phyloP scores from a whole-genome alignment of 2,329 filamentous ascomycete genomes.

The Alternaria sp. region DNA sequence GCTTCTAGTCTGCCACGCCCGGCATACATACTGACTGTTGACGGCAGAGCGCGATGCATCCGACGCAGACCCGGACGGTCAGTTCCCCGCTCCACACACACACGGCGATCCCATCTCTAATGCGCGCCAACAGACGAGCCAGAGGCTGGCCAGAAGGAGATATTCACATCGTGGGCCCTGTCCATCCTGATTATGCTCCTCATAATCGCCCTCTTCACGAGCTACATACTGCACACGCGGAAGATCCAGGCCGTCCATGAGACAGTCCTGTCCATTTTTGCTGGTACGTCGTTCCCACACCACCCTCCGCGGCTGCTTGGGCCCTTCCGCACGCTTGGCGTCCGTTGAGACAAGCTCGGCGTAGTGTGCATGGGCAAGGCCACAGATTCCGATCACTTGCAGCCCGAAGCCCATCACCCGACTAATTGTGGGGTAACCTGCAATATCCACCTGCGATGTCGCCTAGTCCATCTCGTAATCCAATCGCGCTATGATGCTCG shows the following conservation, averaged over 20 bases:
- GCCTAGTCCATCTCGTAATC: slow-evolving; percentile 22
- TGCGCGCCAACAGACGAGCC: slow-evolving; percentile 62
- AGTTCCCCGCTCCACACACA: slow-evolving; percentile 26
- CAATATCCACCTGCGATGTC: slow-evolving; percentile 13
- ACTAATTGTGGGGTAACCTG: slow-evolving; percentile 19
- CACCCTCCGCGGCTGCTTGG: background rate
- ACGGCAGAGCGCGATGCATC: slow-evolving; percentile 51
- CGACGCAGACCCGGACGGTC: slow-evolving; percentile 57
- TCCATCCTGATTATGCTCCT: slow-evolving; percentile 96
- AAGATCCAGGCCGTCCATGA: slow-evolving; percentile 98
- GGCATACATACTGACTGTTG: slow-evolving; percentile 9
- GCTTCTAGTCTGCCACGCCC: background rate
- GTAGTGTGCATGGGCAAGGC: slow-evolving; percentile 14
- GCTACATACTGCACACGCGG: slow-evolving; percentile 94
- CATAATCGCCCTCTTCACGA: slow-evolving; percentile 93
- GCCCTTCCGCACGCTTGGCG: slow-evolving; percentile 2
- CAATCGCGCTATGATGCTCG: slow-evolving; percentile 22
- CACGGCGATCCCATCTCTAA: slow-evolving; percentile 40
- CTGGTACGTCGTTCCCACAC: slow-evolving; percentile 62
- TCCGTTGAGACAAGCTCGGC: slow-evolving; percentile 10
- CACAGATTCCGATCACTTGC: slow-evolving; percentile 7
- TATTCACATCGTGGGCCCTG: slow-evolving; percentile 94
- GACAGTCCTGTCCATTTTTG: slow-evolving; percentile 97
- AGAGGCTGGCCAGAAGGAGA: slow-evolving; percentile 89
- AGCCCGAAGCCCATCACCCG: slow-evolving; percentile 9